Evolutionary conservation across 768 basidiomycete species (phyloP).

Genomic region (Arthromyces matolae): DNA sequence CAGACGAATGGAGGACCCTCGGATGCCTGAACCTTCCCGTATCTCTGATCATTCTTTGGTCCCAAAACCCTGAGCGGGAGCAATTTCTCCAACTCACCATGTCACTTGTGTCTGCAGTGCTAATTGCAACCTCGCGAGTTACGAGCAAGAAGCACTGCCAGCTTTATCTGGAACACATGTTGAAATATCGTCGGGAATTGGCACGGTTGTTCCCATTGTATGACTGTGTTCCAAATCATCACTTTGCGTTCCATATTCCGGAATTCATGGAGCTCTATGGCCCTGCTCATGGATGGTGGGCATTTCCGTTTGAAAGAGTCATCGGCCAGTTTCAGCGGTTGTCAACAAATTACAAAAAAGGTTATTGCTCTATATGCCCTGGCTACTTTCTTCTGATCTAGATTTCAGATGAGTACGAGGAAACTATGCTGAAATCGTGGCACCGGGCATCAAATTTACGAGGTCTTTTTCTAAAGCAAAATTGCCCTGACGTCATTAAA

Average conservation of each 20-base stretch:
- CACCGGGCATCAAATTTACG: no score
- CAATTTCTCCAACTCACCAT: slow-evolving; percentile 27
- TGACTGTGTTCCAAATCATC: slow-evolving; percentile 32
- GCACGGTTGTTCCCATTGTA: slow-evolving; percentile 20
- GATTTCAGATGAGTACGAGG: no score
- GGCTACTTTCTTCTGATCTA: no score
- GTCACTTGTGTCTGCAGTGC: slow-evolving; percentile 30
- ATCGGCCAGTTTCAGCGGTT: slow-evolving; percentile 9
- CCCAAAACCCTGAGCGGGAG: no score
- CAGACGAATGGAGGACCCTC: no score
- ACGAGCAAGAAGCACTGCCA: neutral
- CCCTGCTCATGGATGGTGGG: slow-evolving; percentile 15
- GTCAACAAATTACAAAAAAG: neutral
- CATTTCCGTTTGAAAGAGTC: slow-evolving; percentile 13
- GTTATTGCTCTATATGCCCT: neutral
- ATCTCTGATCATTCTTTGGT: no score
- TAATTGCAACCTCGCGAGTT: slow-evolving; percentile 16
- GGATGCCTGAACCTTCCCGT: no score
- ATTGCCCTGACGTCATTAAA: no score
- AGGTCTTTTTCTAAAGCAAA: no score
- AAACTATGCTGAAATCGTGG: no score
- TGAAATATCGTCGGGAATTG: neutral
- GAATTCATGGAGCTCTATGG: no score
- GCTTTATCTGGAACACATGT: neutral
- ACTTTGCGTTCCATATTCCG: slow-evolving; percentile 34